These are phyloP conservation scores for Phaffia rhodozyma DNA, from an alignment of 1,284 basidiomycete genomes.

Conservation along the genomic window DNA sequence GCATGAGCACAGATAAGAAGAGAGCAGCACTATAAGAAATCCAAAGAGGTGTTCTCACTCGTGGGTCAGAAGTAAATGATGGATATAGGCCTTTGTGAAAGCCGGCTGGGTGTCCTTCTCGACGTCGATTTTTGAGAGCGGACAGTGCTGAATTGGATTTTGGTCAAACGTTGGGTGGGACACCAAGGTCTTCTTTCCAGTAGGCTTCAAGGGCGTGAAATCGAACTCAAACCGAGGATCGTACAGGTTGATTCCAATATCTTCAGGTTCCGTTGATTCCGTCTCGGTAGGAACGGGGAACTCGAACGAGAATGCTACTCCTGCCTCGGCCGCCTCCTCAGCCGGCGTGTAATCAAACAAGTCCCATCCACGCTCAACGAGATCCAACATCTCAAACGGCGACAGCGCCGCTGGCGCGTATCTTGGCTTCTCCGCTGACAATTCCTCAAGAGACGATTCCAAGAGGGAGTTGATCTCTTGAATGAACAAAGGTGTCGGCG, in stretches of 20 bases:
- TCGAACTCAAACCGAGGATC: slow-evolving; percentile 1
- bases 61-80: slow-evolving; percentile 9
- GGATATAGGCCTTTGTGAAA: not conserved
- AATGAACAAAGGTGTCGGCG: not conserved
- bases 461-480: not conserved
- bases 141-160: not conserved
- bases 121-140: not conserved
- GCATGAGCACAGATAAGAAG: not conserved
- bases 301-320: not conserved
- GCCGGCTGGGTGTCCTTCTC: not conserved
- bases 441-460: not conserved
- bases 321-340: slow-evolving; percentile 2
- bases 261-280: not conserved
- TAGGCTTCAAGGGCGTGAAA: not conserved
- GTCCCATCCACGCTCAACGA: not conserved
- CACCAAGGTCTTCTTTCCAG: not conserved
- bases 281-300: not conserved
- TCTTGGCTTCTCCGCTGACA: not conserved
- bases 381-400: not conserved
- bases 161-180: not conserved
- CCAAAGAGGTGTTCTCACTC: not conserved
- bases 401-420: not conserved
- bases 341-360: slow-evolving; percentile 3
- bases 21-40: no score
- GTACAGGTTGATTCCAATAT: slow-evolving; percentile 4